A percentile compares a stretch with the other conserved stretches of the same genome.
Conservation (phyloP, 2,329 filamentous ascomycete species). For the Dactylella cylindrospora region DNA sequence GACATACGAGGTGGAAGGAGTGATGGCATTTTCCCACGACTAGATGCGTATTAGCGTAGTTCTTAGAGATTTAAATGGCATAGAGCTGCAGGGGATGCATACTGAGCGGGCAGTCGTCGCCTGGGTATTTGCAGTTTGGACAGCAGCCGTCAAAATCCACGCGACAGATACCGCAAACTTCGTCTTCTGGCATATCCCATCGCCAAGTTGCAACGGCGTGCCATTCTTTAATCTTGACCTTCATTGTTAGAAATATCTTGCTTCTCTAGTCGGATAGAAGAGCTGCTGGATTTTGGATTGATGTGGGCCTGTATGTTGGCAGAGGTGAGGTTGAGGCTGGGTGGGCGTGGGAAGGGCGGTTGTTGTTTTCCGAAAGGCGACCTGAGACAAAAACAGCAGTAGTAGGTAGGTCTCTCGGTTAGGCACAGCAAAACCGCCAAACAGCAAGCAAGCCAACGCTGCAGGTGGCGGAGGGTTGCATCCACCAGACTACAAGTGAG, state of each 20-base stretch:
- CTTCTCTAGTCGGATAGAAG: neutral
- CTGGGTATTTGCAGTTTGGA: slow-evolving; percentile 95
- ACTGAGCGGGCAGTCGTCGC: slow-evolving; percentile 92
- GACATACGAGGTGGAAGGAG: slow-evolving; percentile 89
- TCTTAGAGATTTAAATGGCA: slow-evolving; percentile 7
- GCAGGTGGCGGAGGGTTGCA: no score
- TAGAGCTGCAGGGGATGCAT: slow-evolving; percentile 52
- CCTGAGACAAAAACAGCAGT: no score
- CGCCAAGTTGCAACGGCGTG: slow-evolving; percentile 93
- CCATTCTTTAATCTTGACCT: slow-evolving; percentile 92
- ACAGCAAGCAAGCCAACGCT: no score
- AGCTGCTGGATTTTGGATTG: slow-evolving; percentile 1
- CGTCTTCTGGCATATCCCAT: slow-evolving; percentile 96
- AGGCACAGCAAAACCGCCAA: no score
- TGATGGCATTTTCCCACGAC: slow-evolving; percentile 96
- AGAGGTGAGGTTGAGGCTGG: no score
- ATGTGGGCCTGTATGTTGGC: no score
- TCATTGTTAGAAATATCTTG: slow-evolving; percentile 64
- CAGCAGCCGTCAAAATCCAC: slow-evolving; percentile 97
- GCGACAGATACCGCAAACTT: slow-evolving; percentile 97
- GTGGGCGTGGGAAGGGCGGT: no score
- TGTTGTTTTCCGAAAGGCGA: no score
- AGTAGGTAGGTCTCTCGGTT: no score
- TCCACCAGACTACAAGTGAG: no score
- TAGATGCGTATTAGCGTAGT: slow-evolving; percentile 52